These are phyloP conservation scores for Fusarium ambrosium DNA, from an alignment of 2,329 filamentous ascomycete genomes.

Conservation along the genomic window DNA sequence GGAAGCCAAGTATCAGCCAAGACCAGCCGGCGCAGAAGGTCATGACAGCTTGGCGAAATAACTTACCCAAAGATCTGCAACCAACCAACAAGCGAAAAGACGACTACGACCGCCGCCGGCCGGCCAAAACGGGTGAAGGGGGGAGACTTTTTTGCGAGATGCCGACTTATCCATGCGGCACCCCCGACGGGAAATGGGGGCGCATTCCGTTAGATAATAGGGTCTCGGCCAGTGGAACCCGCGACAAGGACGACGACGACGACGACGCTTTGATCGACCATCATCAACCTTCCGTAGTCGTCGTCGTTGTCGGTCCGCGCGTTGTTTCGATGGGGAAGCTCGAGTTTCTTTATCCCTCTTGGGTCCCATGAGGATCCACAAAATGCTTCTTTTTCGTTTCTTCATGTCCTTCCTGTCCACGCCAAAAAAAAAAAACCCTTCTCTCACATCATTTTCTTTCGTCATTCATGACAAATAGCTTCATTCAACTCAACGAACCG, in stretches of 20 bases:
- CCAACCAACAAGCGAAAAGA: background rate
- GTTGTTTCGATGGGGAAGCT: background rate
- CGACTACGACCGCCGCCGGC: background rate
- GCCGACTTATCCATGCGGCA: slow-evolving; percentile 46
- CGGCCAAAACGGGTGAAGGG: background rate
- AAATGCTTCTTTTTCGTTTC: slow-evolving; percentile 37
- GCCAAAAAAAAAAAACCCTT: slow-evolving; percentile 2
- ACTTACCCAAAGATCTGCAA: slow-evolving; percentile 1
- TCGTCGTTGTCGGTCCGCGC: background rate
- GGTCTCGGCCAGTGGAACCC: slow-evolving; percentile 37
- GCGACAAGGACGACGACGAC: background rate
- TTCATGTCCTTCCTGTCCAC: background rate
- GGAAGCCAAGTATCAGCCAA: slow-evolving; percentile 9
- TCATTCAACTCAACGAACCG: slow-evolving; percentile 2
- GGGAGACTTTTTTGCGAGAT: slow-evolving; percentile 8
- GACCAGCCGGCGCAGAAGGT: slow-evolving; percentile 2
- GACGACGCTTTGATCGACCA: slow-evolving; percentile 29
- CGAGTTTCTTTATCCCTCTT: background rate
- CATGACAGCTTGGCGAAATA: background rate
- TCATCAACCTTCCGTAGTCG: background rate
- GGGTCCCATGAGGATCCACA: slow-evolving; percentile 9
- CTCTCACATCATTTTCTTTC: slow-evolving; percentile 12
- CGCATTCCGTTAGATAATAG: slow-evolving; percentile 50
- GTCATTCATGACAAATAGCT: slow-evolving; percentile 44
- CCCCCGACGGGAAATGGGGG: slow-evolving; percentile 42